Conservation (phyloP, 805 yeast genomes). For the Pichia phayaonensis region DNA sequence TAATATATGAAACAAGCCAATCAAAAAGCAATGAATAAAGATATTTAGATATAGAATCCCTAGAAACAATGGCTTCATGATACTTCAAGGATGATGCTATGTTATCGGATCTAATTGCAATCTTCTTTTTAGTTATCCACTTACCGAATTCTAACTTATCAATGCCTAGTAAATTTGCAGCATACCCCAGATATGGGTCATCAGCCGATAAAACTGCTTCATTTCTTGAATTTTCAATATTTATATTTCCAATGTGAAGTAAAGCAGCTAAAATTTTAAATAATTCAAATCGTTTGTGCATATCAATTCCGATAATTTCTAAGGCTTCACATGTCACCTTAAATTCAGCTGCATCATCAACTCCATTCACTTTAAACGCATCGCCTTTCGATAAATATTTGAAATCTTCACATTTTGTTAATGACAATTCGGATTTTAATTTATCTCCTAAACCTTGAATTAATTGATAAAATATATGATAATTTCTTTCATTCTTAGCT, state of each 20-base stretch:
- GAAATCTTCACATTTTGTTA: conserved; percentile 60
- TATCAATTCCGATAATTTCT: conserved; percentile 63
- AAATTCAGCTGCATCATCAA: conserved; percentile 79
- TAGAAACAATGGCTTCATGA: conserved; percentile 79
- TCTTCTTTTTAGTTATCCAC: conserved; percentile 91
- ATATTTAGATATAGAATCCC: conserved; percentile 93
- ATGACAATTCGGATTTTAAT: conserved; percentile 50
- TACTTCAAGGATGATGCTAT: conserved; percentile 75
- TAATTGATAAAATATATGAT: conserved; percentile 90
- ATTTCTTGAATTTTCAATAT: conserved; percentile 72
- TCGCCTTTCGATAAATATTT: conserved; percentile 87
- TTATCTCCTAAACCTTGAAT: conserved; percentile 61
- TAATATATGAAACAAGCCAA: conserved; percentile 86
- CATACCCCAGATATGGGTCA: conserved; percentile 74
- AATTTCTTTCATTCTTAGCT: conserved; percentile 80
- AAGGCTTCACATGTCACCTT: conserved; percentile 69
- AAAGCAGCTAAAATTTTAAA: conserved; percentile 80
- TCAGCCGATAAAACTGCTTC: conserved; percentile 75
- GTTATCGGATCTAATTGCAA: conserved; percentile 83
- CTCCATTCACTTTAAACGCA: conserved; percentile 52
- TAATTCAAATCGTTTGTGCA: conserved; percentile 52
- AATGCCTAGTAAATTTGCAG: conserved; percentile 76
- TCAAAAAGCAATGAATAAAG: conserved; percentile 88
- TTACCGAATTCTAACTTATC: conserved; percentile 67
- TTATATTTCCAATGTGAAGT: conserved; percentile 87